Percentiles rank a stretch among this genome's conserved stretches.
phyloP scores from a whole-genome alignment of 441 rosid genomes.

The Mallotus japonicus region DNA sequence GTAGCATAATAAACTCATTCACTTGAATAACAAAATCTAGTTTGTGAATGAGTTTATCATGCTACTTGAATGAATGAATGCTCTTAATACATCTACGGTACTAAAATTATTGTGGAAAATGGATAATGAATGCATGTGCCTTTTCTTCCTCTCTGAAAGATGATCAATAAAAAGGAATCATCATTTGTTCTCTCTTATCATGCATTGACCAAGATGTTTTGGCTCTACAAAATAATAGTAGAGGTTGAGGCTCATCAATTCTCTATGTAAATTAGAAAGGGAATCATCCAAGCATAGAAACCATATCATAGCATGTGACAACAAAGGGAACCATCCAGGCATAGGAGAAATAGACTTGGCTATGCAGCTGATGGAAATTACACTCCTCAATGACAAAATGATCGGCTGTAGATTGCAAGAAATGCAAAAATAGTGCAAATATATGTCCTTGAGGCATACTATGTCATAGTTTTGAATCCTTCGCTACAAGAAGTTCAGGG shows the following conservation, averaged over 20 bases:
- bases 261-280: not conserved
- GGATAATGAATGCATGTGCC: not conserved
- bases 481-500: not conserved
- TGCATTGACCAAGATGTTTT: not conserved
- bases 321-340: not conserved
- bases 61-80: too few species aligned
- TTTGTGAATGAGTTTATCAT: too few species aligned
- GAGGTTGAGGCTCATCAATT: not conserved
- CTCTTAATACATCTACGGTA: not conserved
- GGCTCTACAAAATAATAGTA: not conserved
- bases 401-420: not conserved
- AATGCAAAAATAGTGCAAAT: not conserved
- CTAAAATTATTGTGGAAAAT: too few species aligned
- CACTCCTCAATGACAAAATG: not conserved
- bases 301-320: not conserved
- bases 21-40: not conserved
- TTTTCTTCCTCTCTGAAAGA: not conserved
- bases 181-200: not conserved
- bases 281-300: not conserved
- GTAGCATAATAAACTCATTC: not conserved
- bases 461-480: not conserved
- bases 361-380: not conserved
- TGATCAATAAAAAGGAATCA: not conserved
- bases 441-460: not conserved
- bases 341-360: not conserved